Conservation (phyloP, 768 basidiomycete species). For the Dioszegia aurantiaca region DNA sequence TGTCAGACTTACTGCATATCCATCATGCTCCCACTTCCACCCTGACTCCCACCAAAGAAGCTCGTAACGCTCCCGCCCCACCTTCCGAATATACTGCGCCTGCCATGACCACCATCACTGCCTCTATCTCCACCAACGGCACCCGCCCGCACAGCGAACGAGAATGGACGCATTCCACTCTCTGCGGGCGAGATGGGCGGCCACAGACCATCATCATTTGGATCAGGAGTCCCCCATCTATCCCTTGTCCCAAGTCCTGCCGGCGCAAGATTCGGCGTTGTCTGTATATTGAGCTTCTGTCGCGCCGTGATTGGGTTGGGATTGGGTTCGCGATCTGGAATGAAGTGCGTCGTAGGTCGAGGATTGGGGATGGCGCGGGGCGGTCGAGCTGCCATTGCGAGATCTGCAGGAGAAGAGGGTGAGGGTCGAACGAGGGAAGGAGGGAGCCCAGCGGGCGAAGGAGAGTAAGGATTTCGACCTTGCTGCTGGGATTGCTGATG, state of each 20-base stretch:
- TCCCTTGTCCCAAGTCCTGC: constrained; percentile 1
- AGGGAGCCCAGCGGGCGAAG: constrained; percentile 5
- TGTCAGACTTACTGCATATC: constrained; percentile 53
- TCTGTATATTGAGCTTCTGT: constrained; percentile 16
- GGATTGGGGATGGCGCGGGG: constrained; percentile 7
- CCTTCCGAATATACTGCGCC: constrained; percentile 46
- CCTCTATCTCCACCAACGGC: constrained; percentile 25
- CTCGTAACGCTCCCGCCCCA: constrained; percentile 52
- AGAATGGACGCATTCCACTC: constrained; percentile 48
- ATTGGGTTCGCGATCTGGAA: constrained; percentile 33
- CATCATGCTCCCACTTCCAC: constrained; percentile 54
- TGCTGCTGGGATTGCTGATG: not conserved
- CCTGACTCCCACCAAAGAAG: constrained; percentile 52
- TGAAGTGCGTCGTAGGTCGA: constrained; percentile 41
- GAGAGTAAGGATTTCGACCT: not conserved
- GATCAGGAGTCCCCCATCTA: constrained; percentile 11
- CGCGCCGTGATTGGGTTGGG: constrained; percentile 11
- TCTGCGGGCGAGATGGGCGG: constrained; percentile 30
- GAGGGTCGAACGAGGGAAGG: constrained; percentile 33
- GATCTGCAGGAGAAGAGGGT: constrained; percentile 41
- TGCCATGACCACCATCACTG: constrained; percentile 37
- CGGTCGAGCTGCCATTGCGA: constrained; percentile 19
- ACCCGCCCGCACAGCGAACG: constrained; percentile 53
- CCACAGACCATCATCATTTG: constrained; percentile 34
- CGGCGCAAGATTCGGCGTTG: not conserved